Evolutionary conservation across 2,329 filamentous ascomycete genomes (phyloP).

Genomic region (Eutypella sp.): DNA sequence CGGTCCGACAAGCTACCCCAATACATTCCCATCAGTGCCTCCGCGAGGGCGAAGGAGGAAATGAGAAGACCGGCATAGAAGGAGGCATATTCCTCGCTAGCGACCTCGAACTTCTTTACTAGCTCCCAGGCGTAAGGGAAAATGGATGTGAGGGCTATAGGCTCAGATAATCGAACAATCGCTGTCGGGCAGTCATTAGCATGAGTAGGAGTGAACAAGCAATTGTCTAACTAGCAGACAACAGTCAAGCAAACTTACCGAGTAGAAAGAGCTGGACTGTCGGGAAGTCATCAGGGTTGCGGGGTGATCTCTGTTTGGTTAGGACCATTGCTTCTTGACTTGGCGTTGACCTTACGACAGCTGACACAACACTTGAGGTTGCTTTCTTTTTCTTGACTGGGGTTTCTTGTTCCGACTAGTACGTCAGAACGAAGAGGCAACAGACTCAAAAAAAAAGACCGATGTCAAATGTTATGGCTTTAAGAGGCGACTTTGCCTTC

Average conservation of each 20-base stretch:
- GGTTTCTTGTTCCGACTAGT: slow-evolving; percentile 2
- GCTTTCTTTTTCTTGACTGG: slow-evolving; percentile 12
- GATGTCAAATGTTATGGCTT: slow-evolving; percentile 15
- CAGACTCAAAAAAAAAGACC: slow-evolving; percentile 7
- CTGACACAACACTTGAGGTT: slow-evolving; percentile 32
- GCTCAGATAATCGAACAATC: slow-evolving; percentile 87
- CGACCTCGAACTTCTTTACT: slow-evolving; percentile 70
- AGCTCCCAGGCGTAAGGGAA: slow-evolving; percentile 88
- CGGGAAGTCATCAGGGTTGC: slow-evolving; percentile 71
- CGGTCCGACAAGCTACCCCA: slow-evolving; percentile 83
- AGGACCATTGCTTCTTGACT: slow-evolving; percentile 45
- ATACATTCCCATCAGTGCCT: slow-evolving; percentile 79
- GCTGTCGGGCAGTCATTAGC: slow-evolving; percentile 44
- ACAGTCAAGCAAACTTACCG: slow-evolving; percentile 60
- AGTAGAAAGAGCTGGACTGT: slow-evolving; percentile 77
- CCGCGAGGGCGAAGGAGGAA: slow-evolving; percentile 76
- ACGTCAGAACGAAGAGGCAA: slow-evolving; percentile 10
- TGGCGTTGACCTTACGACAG: slow-evolving; percentile 40
- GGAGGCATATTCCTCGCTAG: slow-evolving; percentile 68
- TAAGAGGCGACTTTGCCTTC: slow-evolving; percentile 12
- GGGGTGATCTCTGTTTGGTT: slow-evolving; percentile 44
- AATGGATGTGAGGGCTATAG: slow-evolving; percentile 87
- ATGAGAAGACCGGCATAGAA: slow-evolving; percentile 87
- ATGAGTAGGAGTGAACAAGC: not conserved
- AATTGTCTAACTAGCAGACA: not conserved